Percentiles rank a stretch among this genome's conserved stretches.
Conservation (phyloP, 2,329 filamentous ascomycete species). For the Orbilia brochopaga region DNA sequence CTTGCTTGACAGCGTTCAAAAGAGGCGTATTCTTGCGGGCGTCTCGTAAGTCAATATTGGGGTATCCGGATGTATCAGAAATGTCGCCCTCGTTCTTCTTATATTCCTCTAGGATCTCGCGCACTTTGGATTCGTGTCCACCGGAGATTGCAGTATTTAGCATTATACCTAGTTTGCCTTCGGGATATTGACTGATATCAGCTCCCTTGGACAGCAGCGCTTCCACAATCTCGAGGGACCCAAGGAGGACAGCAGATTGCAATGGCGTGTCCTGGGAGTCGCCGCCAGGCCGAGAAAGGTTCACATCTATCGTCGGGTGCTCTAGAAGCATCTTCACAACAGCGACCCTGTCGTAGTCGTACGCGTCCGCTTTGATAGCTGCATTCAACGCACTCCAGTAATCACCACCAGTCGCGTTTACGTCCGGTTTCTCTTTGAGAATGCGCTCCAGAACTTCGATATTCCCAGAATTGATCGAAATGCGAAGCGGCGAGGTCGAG, state of each 20-base stretch:
- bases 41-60: not conserved
- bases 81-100: not conserved
- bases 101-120: not conserved
- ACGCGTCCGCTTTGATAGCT: not conserved
- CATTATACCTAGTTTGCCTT: not conserved
- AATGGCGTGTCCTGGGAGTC: not conserved
- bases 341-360: not conserved
- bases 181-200: not conserved
- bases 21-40: not conserved
- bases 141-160: not conserved
- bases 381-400: not conserved
- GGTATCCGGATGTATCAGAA: not conserved
- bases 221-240: not conserved
- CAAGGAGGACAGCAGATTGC: not conserved
- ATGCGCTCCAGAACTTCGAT: not conserved
- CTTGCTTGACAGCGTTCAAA: not conserved
- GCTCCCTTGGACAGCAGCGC: not conserved
- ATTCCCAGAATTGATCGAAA: not conserved
- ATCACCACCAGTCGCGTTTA: not conserved
- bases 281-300: not conserved
- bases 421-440: conserved; percentile 5
- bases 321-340: not conserved
- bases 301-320: not conserved
- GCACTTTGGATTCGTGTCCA: not conserved
- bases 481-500: not conserved